Base-by-base conservation (phyloP, 139 green algal genomes). In the Pedinophyceae sp. region DNA sequence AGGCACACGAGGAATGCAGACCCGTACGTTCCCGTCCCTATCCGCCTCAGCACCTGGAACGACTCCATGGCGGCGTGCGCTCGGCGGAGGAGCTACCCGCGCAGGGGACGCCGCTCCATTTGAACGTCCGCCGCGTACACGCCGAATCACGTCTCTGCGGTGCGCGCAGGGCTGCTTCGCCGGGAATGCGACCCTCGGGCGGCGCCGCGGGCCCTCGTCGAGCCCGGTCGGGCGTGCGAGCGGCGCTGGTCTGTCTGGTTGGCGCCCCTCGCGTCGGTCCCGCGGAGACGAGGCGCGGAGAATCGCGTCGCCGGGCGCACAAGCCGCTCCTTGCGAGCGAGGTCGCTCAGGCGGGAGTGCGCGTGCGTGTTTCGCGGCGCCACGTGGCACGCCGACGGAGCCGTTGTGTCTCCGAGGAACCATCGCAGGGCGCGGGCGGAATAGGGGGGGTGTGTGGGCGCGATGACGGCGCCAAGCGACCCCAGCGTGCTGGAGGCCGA, bases 11-110 rank as follows among this genome's bases (percentile, higher is more conserved):
- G 52, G 50, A 73, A 79, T 13, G 70, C 70, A 3, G 50, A 58
- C 2, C 70, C 74, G 65, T 73, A 77, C 0, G 70, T 70, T 1
- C 74, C 74, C 0, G 67, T 67, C 22, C 70, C 70, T 28, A 82
- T 70, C 25, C 64, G 66, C n/a, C 65, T 68, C 2, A 71, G 2
- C 4, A 82, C 74, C 16, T 53, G 48, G 57, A 79, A 82, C 3
- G 54, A 55, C 6, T 82, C 64, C 74, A 82, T 82, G 20, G 34
- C 34, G 10, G 34, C 34, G 7, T 43, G 7, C 34, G 34, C 34
- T 13, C 34, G 34, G 13, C 10, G 7, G 10, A 43, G 10, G 34
- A 13, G 10, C 7, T 43, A 43, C 34, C n/a, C n/a, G n/a, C n/a
- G n/a, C n/a, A n/a, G n/a, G n/a, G n/a, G n/a, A n/a, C n/a, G n/a